Percentiles rank a stretch among this genome's conserved stretches.
phyloP scores from a whole-genome alignment of 345 rosid species.

The Streptanthus diversifolius region DNA sequence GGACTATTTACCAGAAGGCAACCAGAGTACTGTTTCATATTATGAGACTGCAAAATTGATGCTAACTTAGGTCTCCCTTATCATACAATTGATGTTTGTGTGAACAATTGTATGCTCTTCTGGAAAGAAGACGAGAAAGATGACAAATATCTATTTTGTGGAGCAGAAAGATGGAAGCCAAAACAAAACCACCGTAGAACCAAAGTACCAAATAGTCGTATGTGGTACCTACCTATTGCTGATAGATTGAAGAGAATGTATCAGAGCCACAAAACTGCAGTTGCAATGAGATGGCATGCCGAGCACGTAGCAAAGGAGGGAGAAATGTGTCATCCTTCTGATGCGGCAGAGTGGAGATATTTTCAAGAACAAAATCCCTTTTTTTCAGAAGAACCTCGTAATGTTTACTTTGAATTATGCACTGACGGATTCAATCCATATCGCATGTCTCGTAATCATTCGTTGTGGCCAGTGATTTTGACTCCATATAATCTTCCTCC shows the following conservation, averaged over 20 bases:
- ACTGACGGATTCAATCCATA: not conserved
- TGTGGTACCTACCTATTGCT: not conserved
- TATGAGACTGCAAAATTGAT: not conserved
- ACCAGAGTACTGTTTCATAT: not conserved
- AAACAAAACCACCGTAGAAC: not conserved
- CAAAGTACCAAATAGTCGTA: not conserved
- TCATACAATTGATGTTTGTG: not conserved
- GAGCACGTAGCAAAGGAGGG: not conserved
- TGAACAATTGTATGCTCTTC: not conserved
- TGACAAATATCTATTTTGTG: not conserved
- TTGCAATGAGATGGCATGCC: not conserved
- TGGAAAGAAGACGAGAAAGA: not conserved
- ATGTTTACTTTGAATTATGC: not conserved
- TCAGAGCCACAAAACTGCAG: not conserved
- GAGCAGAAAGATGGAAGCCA: not conserved
- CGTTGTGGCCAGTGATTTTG: not conserved
- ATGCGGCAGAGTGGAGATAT: not conserved
- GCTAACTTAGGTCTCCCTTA: not conserved
- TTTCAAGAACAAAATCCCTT: not conserved
- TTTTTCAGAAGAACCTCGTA: not conserved
- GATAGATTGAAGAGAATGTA: not conserved
- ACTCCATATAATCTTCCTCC: not conserved
- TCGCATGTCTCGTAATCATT: not conserved
- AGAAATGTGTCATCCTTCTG: not conserved
- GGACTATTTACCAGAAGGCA: not conserved